Percentiles rank a stretch among this genome's conserved stretches.
These are phyloP conservation scores for Tetrahymena elliotti DNA, from an alignment of 73 alveolate genomes.

Conservation along the genomic window DNA sequence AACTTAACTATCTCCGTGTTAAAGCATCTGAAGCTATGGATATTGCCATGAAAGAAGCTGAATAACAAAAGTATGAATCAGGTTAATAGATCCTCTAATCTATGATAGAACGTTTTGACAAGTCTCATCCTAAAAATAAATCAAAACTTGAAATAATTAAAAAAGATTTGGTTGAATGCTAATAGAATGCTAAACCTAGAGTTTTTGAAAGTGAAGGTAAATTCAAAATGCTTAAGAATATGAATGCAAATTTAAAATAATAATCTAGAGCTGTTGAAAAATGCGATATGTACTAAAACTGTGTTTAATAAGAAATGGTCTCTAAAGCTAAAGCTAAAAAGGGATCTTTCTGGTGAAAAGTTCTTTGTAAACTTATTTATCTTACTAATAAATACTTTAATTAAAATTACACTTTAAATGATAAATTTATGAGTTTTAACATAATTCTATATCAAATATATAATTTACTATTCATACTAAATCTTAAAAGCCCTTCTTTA, in stretches of 20 bases:
- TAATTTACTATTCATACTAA: no score
- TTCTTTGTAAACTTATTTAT: no score
- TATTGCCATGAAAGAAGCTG: slow-evolving; percentile 12
- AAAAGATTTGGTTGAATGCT: background rate
- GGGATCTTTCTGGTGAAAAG: background rate
- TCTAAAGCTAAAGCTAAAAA: background rate
- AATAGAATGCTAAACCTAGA: background rate
- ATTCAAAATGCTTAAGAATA: background rate
- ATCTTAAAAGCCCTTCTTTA: no score
- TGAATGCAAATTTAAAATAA: background rate
- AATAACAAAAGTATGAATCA: background rate
- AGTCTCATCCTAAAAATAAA: background rate
- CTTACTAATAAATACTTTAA: no score
- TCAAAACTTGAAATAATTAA: background rate
- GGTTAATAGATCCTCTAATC: background rate
- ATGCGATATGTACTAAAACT: background rate
- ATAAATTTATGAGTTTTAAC: no score
- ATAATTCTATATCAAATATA: no score
- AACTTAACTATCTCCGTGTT: slow-evolving; percentile 30
- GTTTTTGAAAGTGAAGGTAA: background rate
- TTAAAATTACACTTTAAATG: no score
- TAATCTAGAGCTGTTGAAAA: background rate
- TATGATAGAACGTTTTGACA: background rate
- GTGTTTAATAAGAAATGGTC: background rate
- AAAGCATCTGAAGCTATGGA: slow-evolving; percentile 35